These are phyloP conservation scores for Neurospora tetrasperma DNA, from an alignment of 495 filamentous ascomycete genomes.

Conservation along the genomic window DNA sequence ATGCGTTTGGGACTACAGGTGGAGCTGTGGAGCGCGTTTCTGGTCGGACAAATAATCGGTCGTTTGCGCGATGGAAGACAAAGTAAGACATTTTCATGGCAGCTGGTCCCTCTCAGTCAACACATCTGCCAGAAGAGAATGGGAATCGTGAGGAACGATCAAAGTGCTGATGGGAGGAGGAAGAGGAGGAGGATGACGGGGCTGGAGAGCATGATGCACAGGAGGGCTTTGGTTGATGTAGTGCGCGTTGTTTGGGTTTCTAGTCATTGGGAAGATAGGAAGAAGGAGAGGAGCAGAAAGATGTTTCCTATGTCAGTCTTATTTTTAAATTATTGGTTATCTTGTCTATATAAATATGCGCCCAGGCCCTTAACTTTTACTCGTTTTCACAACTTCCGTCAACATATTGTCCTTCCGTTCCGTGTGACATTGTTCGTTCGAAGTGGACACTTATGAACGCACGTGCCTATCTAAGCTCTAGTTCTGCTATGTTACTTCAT, in stretches of 20 bases:
- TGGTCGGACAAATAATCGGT: not conserved
- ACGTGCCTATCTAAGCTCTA: not conserved
- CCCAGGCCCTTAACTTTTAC: not conserved
- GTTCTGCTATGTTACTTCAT: accelerated
- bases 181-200: not conserved
- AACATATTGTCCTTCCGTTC: not conserved
- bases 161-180: not conserved
- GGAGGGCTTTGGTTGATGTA: not conserved
- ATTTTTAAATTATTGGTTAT: not conserved
- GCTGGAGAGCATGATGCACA: not conserved
- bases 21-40: not conserved
- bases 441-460: not conserved
- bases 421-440: not conserved
- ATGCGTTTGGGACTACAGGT: not conserved
- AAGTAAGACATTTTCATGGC: not conserved
- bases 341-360: not conserved
- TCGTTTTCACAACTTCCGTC: not conserved
- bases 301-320: not conserved
- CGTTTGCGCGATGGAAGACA: not conserved
- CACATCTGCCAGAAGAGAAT: not conserved
- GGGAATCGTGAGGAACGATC: not conserved
- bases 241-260: not conserved
- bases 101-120: not conserved
- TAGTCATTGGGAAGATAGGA: not conserved
- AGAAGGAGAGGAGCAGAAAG: not conserved